Conservation (phyloP, 768 basidiomycete species). For the Russula compacta region DNA sequence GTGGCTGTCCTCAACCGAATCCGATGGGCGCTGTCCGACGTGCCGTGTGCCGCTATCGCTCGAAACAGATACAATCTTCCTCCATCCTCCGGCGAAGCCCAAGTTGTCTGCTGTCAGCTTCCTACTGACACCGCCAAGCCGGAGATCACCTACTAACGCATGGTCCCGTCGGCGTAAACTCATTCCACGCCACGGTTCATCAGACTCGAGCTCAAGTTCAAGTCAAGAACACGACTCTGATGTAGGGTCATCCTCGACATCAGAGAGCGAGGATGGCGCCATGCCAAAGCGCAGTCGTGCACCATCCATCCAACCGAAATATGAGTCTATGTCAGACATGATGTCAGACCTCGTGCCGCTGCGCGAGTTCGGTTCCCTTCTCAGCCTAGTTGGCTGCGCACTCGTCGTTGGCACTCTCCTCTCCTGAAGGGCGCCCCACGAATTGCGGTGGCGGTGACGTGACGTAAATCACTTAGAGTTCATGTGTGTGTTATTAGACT, state of each 20-base stretch:
- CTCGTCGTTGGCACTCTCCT: slow-evolving; percentile 19
- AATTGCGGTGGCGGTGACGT: background rate
- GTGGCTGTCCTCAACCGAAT: slow-evolving; percentile 15
- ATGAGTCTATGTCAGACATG: slow-evolving; percentile 7
- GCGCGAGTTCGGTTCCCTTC: slow-evolving; percentile 17
- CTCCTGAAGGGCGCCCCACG: slow-evolving; percentile 3
- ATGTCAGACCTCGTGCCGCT: slow-evolving; percentile 15
- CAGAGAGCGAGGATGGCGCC: slow-evolving; percentile 13
- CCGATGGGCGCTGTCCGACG: slow-evolving; percentile 21
- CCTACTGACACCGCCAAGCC: background rate
- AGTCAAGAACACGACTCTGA: slow-evolving; percentile 12
- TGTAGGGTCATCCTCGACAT: slow-evolving; percentile 12
- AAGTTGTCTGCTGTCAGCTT: background rate
- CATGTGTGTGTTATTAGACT: background rate
- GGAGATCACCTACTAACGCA: background rate
- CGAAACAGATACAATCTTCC: slow-evolving; percentile 17
- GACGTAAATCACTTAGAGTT: background rate
- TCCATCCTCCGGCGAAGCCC: slow-evolving; percentile 14
- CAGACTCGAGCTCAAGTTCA: slow-evolving; percentile 12
- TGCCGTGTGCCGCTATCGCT: slow-evolving; percentile 18
- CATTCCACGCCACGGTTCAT: background rate
- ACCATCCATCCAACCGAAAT: slow-evolving; percentile 7
- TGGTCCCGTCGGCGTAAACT: slow-evolving; percentile 3
- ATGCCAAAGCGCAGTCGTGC: background rate
- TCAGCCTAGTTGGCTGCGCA: slow-evolving; percentile 17